These are phyloP conservation scores for Microsporum canis DNA, from an alignment of 2,329 filamentous ascomycete species.

Conservation along the genomic window DNA sequence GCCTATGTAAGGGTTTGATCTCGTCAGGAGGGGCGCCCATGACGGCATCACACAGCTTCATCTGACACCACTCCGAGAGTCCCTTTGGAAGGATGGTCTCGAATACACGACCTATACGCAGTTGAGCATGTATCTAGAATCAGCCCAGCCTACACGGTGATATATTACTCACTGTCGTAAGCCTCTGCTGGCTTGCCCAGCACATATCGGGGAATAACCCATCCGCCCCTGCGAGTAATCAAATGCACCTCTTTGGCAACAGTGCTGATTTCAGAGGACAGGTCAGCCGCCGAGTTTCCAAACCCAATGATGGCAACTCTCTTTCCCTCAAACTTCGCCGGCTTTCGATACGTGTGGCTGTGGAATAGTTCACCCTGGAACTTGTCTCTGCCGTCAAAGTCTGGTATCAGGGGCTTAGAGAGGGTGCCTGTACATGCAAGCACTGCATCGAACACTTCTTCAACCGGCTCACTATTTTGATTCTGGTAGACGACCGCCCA, in stretches of 20 bases:
- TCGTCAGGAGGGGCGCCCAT: constrained; percentile 23
- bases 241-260: constrained; percentile 27
- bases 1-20: constrained; percentile 25
- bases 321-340: constrained; percentile 27
- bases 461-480: constrained; percentile 11
- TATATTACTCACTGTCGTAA: constrained; percentile 25
- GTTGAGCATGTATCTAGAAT: neutral
- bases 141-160: neutral
- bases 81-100: constrained; percentile 13
- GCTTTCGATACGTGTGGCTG: constrained; percentile 29
- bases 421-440: constrained; percentile 28
- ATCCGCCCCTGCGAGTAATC: constrained; percentile 30
- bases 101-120: constrained; percentile 10
- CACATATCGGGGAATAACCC: constrained; percentile 30
- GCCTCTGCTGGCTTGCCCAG: constrained; percentile 29
- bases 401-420: constrained; percentile 24
- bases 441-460: constrained; percentile 26
- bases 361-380: constrained; percentile 30
- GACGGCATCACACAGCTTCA: constrained; percentile 22
- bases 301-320: constrained; percentile 29
- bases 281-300: constrained; percentile 32
- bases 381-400: constrained; percentile 22
- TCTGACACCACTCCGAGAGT: constrained; percentile 23
- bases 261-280: constrained; percentile 29
- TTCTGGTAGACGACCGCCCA: constrained; percentile 23